Conservation (phyloP, 192 early-diverging fungal genomes). For the Dimargaris verticillata region DNA sequence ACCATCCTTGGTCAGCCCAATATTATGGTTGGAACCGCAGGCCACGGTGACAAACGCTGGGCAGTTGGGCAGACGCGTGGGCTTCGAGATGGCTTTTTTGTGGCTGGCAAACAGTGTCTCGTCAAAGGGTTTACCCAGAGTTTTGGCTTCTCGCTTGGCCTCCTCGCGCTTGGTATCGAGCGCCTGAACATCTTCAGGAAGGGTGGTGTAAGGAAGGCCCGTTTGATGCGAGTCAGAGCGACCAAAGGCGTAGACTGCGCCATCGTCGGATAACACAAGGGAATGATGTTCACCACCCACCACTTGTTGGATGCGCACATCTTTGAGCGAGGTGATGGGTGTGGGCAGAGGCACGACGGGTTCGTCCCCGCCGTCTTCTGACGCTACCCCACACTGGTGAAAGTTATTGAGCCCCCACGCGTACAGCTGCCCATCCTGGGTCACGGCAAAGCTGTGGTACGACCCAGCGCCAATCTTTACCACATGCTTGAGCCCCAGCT, state of each 20-base stretch:
- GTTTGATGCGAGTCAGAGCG: conserved; percentile 69
- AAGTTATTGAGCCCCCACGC: conserved; percentile 86
- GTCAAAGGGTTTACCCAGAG: conserved; percentile 11
- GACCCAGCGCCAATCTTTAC: conserved; percentile 53
- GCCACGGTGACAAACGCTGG: conserved; percentile 30
- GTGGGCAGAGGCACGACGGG: conserved; percentile 38
- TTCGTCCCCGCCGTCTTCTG: conserved; percentile 21
- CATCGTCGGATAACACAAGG: conserved; percentile 54
- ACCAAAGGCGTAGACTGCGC: conserved; percentile 66
- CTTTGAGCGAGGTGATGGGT: conserved; percentile 31
- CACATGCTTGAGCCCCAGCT: conserved; percentile 38
- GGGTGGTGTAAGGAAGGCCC: conserved; percentile 38
- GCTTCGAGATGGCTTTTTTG: conserved; percentile 40
- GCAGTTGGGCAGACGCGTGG: conserved; percentile 32
- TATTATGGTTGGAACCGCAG: conserved; percentile 42
- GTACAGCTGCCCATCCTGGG: conserved; percentile 43
- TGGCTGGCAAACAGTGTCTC: conserved; percentile 15
- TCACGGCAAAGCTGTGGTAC: conserved; percentile 72
- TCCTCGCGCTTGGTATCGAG: conserved; percentile 11
- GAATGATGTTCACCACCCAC: conserved; percentile 81
- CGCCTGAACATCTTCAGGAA: conserved; percentile 12
- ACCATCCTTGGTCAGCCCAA: conserved; percentile 37
- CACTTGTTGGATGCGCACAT: conserved; percentile 31
- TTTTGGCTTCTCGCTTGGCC: conserved; percentile 6
- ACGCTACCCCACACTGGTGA: conserved; percentile 60